Percentiles rank a stretch among this genome's conserved stretches.
Evolutionary conservation across 164 flowering plant species (phyloP).

Genomic region (Litsea cubeba): DNA sequence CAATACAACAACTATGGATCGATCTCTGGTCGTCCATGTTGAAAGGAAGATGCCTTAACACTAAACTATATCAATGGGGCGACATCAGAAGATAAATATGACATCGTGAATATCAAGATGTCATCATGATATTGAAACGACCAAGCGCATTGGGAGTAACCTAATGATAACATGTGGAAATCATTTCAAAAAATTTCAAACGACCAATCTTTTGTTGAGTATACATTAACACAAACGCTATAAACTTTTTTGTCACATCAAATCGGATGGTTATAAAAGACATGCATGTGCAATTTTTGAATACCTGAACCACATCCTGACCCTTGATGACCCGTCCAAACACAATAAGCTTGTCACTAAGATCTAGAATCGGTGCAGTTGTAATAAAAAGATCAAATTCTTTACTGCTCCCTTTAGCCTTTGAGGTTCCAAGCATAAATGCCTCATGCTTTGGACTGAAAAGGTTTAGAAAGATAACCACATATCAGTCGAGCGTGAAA

Average conservation of each 20-base stretch:
- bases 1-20: not conserved
- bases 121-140: not conserved
- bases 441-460: slow-evolving; percentile 87
- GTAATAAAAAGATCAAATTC: slow-evolving; percentile 78
- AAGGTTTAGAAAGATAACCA: not conserved
- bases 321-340: slow-evolving; percentile 90
- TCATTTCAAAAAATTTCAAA: not conserved
- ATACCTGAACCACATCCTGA: slow-evolving; percentile 86
- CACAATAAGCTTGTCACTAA: slow-evolving; percentile 70
- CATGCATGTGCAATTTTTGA: not conserved
- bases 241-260: no score
- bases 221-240: no score
- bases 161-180: not conserved
- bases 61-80: no score
- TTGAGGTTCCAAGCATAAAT: slow-evolving; percentile 92
- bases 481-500: not conserved
- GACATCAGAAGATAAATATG: not conserved
- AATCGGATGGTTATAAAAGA: not conserved
- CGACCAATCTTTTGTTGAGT: no score
- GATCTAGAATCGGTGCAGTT: slow-evolving; percentile 80
- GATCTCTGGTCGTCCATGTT: not conserved
- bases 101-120: not conserved
- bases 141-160: not conserved
- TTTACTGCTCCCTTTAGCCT: slow-evolving; percentile 38
- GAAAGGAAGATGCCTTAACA: not conserved